Conservation (phyloP, 805 yeast genomes). For the Komagataella ulmi region DNA sequence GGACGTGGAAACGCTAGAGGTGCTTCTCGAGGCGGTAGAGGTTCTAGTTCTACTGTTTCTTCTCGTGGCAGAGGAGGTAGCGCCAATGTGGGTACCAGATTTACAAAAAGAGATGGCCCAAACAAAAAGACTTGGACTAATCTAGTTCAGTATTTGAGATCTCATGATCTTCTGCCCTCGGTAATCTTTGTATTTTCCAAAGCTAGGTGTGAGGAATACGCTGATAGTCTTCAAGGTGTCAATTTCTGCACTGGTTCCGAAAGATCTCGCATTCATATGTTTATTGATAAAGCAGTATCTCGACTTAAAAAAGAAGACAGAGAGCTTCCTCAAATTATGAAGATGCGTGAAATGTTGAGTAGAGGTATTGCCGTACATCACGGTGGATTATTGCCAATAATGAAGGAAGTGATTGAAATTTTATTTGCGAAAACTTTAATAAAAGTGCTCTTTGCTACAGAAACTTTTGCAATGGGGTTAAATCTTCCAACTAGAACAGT, state of each 20-base stretch:
- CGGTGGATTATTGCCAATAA: slow-evolving; percentile 87
- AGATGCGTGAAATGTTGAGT: slow-evolving; percentile 67
- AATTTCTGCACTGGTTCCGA: slow-evolving; percentile 80
- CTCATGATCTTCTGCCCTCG: slow-evolving; percentile 69
- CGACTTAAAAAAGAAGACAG: slow-evolving; percentile 87
- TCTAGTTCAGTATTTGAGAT: slow-evolving; percentile 56
- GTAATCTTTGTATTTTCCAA: slow-evolving; percentile 91
- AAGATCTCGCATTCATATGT: slow-evolving; percentile 85
- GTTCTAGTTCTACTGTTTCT: slow-evolving; percentile 3
- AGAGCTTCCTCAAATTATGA: slow-evolving; percentile 73
- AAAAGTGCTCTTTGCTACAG: slow-evolving; percentile 91
- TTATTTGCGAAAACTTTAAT: slow-evolving; percentile 77
- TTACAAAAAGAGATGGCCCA: slow-evolving; percentile 48
- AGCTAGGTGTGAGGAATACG: slow-evolving; percentile 88
- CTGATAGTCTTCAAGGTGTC: slow-evolving; percentile 57
- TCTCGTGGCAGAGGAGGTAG: slow-evolving; percentile 15
- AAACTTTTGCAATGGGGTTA: slow-evolving; percentile 97
- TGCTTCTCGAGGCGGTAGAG: slow-evolving; percentile 8
- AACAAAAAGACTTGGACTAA: slow-evolving; percentile 68
- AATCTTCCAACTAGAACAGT: slow-evolving; percentile 95
- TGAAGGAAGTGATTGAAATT: slow-evolving; percentile 87
- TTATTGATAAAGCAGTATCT: slow-evolving; percentile 78
- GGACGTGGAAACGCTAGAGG: slow-evolving; percentile 9
- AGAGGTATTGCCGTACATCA: slow-evolving; percentile 95
- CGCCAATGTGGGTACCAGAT: slow-evolving; percentile 18